Evolutionary conservation across 1,284 basidiomycete species (phyloP), one percentile per base, ranked within the genome.

Genomic region (Butyriboletus appendiculatus): DNA sequence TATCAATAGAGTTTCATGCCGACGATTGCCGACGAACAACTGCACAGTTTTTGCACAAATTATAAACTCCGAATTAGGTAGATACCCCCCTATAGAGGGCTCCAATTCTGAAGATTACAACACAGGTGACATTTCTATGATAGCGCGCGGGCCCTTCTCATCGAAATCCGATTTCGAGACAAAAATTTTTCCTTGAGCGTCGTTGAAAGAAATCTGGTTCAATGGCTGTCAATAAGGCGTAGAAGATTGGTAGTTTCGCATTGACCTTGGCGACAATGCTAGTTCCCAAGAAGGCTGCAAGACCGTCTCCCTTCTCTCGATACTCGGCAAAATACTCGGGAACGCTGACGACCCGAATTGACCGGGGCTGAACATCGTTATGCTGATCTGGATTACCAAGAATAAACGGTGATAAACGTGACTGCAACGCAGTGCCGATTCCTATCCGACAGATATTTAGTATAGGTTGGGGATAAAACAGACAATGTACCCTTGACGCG

Each of bases 261-360:
- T 78, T 58, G 56, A 91, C 92, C 78, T 95, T 96, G 20, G 91
- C 91, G 28, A 90, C 82, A 64, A 96, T 92, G 58, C 86, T 89
- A n/a, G 85, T 82, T 2, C 94, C 94, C 45, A 96, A 74, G 77
- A 95, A 97, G 9, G 89, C 88, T 2, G 92, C 90, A 22, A 91
- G 76, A 1, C 91, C 89, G 44, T 91, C 88, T 0, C 92, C 90
- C 41, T 85, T 86, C 47, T 94, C 90, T 58, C 92, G 83, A 68
- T 91, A 97, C 68, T 96, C 93, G 10, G 90, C 88, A 70, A 95
- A 96, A 72, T 96, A 96, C 26, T 96, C 94, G 14, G 94, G 94
- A n/a, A 96, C 83, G 42, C 76, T 81, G 48, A 94, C 69, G 12
- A 88, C 77, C 18, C 85, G 79, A 16, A 88, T 84, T 40, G 75